Percentiles rank a stretch among this genome's conserved stretches.
These are phyloP conservation scores for Amphibolis antarctica DNA, from an alignment of 106 monocot species.

Conservation along the genomic window DNA sequence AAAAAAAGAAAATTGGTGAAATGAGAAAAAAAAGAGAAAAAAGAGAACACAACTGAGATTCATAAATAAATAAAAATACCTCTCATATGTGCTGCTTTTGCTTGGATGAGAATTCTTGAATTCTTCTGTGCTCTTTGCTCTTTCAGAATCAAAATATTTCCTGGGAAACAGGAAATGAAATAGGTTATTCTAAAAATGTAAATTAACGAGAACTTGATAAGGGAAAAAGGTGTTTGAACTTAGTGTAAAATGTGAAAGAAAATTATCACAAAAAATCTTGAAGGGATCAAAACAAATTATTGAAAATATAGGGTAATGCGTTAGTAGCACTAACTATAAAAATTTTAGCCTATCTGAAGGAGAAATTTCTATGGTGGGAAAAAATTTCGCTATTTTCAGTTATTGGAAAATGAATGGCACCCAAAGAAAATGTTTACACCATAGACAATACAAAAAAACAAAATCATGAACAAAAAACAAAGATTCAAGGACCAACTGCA, in stretches of 20 bases:
- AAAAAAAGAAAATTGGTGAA: not conserved
- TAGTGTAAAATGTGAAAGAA: not conserved
- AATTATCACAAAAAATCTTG: not conserved
- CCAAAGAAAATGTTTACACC: too few species aligned
- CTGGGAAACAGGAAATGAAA: not conserved
- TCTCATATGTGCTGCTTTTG: not conserved
- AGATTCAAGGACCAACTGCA: too few species aligned
- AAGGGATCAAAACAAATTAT: not conserved
- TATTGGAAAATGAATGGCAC: too few species aligned
- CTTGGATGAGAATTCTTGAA: conserved; percentile 8
- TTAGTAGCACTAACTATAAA: too few species aligned
- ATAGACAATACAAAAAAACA: too few species aligned
- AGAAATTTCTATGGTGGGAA: too few species aligned
- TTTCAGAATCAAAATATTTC: conserved; percentile 7
- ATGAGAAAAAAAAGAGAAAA: not conserved
- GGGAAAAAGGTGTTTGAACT: not conserved
- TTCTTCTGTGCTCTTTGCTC: not conserved
- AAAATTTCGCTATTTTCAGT: too few species aligned
- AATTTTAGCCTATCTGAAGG: too few species aligned
- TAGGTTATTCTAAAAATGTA: not conserved
- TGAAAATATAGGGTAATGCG: too few species aligned
- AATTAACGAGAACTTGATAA: not conserved
- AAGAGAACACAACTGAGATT: not conserved
- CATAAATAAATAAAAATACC: not conserved
- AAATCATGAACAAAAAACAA: too few species aligned